Percentiles rank a stretch among this genome's conserved stretches.
Evolutionary conservation across 2,329 filamentous ascomycete species (phyloP).

Genomic region (Botryotinia narcissicola): DNA sequence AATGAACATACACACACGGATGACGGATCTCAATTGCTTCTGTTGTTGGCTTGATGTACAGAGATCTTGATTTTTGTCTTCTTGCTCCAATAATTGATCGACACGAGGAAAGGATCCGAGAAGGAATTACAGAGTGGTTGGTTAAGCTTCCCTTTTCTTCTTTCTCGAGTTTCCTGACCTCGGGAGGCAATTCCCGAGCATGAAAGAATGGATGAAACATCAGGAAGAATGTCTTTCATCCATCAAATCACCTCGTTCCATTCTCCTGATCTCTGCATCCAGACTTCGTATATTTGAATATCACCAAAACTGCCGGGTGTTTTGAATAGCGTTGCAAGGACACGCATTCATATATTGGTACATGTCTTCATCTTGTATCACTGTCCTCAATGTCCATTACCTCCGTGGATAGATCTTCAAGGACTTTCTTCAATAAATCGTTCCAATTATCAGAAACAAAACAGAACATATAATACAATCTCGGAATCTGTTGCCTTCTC

Average conservation of each 20-base stretch:
- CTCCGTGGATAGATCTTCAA: not conserved
- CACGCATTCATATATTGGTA: not conserved
- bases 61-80: not conserved
- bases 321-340: not conserved
- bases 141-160: not conserved
- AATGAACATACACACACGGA: not conserved
- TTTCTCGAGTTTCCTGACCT: not conserved
- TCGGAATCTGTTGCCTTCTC: not conserved
- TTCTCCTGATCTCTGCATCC: not conserved
- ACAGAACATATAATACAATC: not conserved
- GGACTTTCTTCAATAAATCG: not conserved
- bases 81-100: not conserved
- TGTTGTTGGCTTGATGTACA: not conserved
- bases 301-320: not conserved
- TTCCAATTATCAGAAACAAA: not conserved
- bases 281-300: too few relatives aligned
- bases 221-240: conserved; percentile 4
- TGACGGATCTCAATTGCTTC: not conserved
- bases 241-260: not conserved
- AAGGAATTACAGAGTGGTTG: not conserved
- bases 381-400: not conserved
- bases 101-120: not conserved
- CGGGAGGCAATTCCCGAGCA: not conserved
- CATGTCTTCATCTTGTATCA: not conserved
- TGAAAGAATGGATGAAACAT: not conserved